Base-by-base conservation (phyloP, 495 filamentous ascomycete species). In the Neurospora sp. region DNA sequence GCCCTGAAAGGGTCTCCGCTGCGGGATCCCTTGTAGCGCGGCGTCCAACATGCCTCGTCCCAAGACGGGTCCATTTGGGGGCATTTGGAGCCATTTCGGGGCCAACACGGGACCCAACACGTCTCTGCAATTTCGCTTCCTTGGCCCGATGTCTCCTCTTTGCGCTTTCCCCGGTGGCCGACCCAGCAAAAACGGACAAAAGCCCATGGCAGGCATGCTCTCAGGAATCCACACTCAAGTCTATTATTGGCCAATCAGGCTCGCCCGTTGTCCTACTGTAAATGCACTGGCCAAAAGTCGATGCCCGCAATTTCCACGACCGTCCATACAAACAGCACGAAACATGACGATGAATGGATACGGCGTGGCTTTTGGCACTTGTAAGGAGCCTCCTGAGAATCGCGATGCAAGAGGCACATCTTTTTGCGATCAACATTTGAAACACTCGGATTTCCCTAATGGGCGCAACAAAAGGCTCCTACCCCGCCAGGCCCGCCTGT, bases 1-100 rank as follows among this genome's bases (percentile, higher is more conserved):
- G 70, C 70, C 31, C 68, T 61, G 40, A 73, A 70, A 73, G 72
- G 73, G 53, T 66, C 53, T 66, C 53, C 53, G 53, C 53, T 66
- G 53, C 53, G 53, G 53, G 53, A 66, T 66, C 53, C 53, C 53
- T 66, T 66, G 14, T 66, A 66, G 53, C 53, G 53, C 53, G 53
- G 53, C 53, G 22, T 35, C 53, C 53, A 66, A 66, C 53, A 61
- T 53, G 46, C 46, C 46, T 53, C 20, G 42, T 35, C 53, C 11
- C 5, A 61, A 35, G 12, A 66, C 27, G 53, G 53, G 27, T 35
- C 53, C 53, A 66, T 35, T 59, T 53, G 20, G 46, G 20, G 46
- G 53, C 27, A 61, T 61, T 61, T 66, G 53, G 27, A 18, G 14
- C 53, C 53, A 14, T 16, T 61, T 61, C 7, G 12, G 53, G 53